phyloP scores from a whole-genome alignment of 129 eudicot species.

The Calendula officinalis region DNA sequence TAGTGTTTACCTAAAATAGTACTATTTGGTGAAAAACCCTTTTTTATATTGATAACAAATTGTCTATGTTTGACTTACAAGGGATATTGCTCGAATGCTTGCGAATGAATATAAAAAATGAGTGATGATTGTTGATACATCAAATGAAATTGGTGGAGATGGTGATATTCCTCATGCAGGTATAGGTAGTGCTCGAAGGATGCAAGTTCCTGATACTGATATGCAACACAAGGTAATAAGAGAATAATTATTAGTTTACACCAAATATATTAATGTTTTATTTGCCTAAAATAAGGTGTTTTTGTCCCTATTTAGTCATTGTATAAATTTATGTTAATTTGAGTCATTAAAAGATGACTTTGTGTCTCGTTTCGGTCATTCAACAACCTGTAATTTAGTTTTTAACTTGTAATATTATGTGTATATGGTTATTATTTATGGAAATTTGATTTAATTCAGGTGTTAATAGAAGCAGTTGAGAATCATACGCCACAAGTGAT shows the following conservation, averaged over 20 bases:
- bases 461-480: conserved; percentile 95
- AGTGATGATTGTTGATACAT: conserved; percentile 97
- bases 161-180: conserved; percentile 98
- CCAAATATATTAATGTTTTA: background rate
- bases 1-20: background rate
- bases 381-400: background rate
- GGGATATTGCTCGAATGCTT: conserved; percentile 98
- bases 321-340: no score
- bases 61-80: conserved; percentile 1
- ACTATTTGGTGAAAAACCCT: no score
- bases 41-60: no score
- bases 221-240: conserved; percentile 74
- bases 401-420: conserved; percentile 10
- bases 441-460: conserved; percentile 45
- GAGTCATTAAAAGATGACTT: no score
- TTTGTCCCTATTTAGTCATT: no score
- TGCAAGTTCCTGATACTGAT: conserved; percentile 93
- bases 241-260: background rate
- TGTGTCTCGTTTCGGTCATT: no score
- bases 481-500: conserved; percentile 99
- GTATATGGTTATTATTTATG: conserved; percentile 11
- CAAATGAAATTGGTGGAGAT: conserved; percentile 98
- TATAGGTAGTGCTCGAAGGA: conserved; percentile 87
- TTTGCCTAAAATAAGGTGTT: background rate
- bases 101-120: conserved; percentile 84